Evolutionary conservation across 345 rosid genomes (phyloP).

Genomic region (Raphanus sativus): DNA sequence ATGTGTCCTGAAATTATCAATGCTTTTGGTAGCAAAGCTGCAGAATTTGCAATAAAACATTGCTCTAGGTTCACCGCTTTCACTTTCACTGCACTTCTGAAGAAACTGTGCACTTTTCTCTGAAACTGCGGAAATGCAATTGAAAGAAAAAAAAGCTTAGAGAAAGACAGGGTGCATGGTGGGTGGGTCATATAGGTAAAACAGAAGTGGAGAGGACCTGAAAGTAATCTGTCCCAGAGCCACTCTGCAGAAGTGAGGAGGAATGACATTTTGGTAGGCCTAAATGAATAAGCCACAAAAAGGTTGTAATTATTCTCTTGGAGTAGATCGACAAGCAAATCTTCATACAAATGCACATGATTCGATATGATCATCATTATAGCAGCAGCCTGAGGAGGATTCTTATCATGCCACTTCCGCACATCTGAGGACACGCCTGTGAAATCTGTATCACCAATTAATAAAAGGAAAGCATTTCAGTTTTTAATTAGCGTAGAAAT

Average conservation of each 20-base stretch:
- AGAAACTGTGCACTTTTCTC: not conserved
- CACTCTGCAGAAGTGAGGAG: slow-evolving; percentile 7
- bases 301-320: not conserved
- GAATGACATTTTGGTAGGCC: not conserved
- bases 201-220: not conserved
- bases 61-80: not conserved
- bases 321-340: not conserved
- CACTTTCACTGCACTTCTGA: not conserved
- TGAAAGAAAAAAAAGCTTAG: too few species aligned
- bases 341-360: not conserved
- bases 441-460: too few species aligned
- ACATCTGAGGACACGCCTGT: too few species aligned
- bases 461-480: too few species aligned
- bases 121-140: too few species aligned
- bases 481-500: too few species aligned
- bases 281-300: not conserved
- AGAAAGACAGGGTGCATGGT: too few species aligned
- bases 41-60: not conserved
- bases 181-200: too few species aligned
- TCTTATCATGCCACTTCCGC: not conserved
- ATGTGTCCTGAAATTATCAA: not conserved
- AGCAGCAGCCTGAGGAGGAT: not conserved
- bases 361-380: not conserved
- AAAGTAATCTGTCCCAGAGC: not conserved
- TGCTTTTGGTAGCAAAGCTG: not conserved